phyloP scores from a whole-genome alignment of 2,329 filamentous ascomycete species.

The Dactylellina leptospora region DNA sequence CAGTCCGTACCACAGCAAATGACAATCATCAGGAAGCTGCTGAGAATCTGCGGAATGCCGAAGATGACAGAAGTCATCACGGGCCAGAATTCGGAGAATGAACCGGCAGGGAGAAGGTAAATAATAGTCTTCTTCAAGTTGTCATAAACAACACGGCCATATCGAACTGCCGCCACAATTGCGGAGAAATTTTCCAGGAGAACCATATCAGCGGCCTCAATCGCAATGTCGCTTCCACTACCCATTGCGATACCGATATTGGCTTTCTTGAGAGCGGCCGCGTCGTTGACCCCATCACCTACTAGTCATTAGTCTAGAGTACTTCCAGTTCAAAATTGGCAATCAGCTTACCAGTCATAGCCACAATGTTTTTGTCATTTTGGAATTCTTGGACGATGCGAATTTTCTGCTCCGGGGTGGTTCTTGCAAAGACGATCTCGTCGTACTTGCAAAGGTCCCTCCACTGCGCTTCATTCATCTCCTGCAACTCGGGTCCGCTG shows the following conservation, averaged over 20 bases:
- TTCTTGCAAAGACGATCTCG: conserved; percentile 79
- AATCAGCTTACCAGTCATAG: conserved; percentile 61
- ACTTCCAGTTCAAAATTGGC: neutral
- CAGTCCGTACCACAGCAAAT: conserved; percentile 78
- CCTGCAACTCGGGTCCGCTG: conserved; percentile 72
- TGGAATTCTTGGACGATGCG: conserved; percentile 81
- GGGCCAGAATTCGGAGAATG: conserved; percentile 79
- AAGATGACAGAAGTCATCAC: conserved; percentile 77
- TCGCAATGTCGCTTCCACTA: conserved; percentile 69
- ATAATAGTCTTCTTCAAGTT: conserved; percentile 80
- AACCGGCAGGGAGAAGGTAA: conserved; percentile 77
- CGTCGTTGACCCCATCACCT: conserved; percentile 63
- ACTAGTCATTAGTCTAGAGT: neutral
- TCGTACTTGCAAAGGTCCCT: conserved; percentile 71
- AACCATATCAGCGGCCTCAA: conserved; percentile 71
- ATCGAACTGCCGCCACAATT: conserved; percentile 76
- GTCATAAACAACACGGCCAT: conserved; percentile 79
- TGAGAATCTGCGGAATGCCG: conserved; percentile 76
- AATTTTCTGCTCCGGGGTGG: conserved; percentile 80
- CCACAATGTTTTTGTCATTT: conserved; percentile 67
- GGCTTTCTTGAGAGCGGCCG: conserved; percentile 67
- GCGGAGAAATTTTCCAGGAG: conserved; percentile 75
- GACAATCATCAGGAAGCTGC: conserved; percentile 74
- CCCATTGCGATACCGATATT: conserved; percentile 70
- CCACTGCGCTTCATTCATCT: conserved; percentile 75